Evolutionary conservation across 2,329 filamentous ascomycete genomes (phyloP), one percentile per base, ranked within the genome.

Genomic region (Penicillium sp.): DNA sequence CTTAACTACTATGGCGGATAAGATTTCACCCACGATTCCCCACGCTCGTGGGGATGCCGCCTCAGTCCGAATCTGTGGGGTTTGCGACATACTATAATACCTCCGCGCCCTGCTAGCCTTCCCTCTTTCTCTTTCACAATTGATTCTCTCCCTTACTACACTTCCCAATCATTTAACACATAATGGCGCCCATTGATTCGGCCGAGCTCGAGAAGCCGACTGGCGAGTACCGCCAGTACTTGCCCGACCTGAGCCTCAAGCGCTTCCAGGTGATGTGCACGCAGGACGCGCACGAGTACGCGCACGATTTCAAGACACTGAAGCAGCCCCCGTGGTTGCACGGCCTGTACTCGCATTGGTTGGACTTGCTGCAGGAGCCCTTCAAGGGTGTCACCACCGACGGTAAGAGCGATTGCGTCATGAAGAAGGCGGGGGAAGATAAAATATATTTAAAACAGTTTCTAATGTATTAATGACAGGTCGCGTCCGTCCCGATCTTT

Each of bases 321-420:
- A 82, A 82, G 1, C 75, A 78, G 13, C 88, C 88, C 0, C 87
- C 88, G 1, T 90, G 88, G 88, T 74, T 91, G 16, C 81, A 88
- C 63, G 83, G 76, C 0, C 71, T 89, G 22, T 87, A 84, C 56
- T 68, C 79, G 59, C 83, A 86, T 67, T 88, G 86, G 85, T 70
- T 77, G 48, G 75, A 81, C 33, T 69, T 88, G 9, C 75, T 75
- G 31, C 70, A 84, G 54, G 87, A 90, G 73, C 88, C 89, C 0
- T 91, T 85, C 70, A 86, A 83, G 66, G 89, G 89, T 24, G 78
- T 92, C 21, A 91, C 89, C 0, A 85, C 73, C 11, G 86, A 91
- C 61, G 89, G 88, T 81, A 73, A 27, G 73, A 62, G 11, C n/a
- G 13, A 48, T 37, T 29, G 33, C 31, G 35, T 41, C 48, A 16